Evolutionary conservation across 495 filamentous ascomycete species (phyloP).

Genomic region (Thermothielavioides terrestris): DNA sequence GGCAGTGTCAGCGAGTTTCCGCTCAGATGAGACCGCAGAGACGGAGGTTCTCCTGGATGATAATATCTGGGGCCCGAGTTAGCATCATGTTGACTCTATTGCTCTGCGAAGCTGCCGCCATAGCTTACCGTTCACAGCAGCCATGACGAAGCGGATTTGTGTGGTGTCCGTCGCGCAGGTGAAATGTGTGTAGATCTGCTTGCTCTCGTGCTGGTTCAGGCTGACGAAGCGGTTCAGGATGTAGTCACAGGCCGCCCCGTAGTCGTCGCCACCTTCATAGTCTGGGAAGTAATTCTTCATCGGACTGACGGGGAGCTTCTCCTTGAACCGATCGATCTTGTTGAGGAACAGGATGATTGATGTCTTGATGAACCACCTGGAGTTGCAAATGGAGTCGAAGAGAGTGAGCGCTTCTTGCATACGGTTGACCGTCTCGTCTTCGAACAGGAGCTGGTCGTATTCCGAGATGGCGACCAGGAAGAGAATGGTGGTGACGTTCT

Average conservation of each 20-base stretch:
- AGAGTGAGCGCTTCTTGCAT: conserved; percentile 98
- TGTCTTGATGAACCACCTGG: conserved; percentile 98
- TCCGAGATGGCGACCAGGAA: conserved; percentile 99
- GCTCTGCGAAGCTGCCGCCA: not conserved
- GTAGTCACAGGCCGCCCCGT: conserved; percentile 88
- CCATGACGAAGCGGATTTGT: conserved; percentile 99
- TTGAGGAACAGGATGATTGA: conserved; percentile 99
- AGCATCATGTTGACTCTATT: conserved; percentile 16
- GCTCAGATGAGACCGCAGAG: conserved; percentile 92
- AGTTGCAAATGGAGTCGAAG: conserved; percentile 99
- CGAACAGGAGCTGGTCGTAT: conserved; percentile 96
- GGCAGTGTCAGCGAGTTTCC: not conserved
- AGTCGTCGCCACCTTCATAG: conserved; percentile 92
- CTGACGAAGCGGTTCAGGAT: conserved; percentile 96
- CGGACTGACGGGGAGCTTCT: conserved; percentile 97
- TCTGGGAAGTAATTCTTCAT: conserved; percentile 99
- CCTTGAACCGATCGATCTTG: conserved; percentile 99
- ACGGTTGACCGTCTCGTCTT: conserved; percentile 92
- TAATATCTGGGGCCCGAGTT: conserved; percentile 67
- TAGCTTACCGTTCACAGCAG: conserved; percentile 89
- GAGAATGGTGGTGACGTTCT: conserved; percentile 97
- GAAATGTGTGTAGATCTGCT: conserved; percentile 99
- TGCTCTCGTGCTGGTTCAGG: conserved; percentile 95
- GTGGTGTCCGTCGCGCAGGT: conserved; percentile 97
- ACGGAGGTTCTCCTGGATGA: conserved; percentile 99